Evolutionary conservation across 2,329 filamentous ascomycete species (phyloP), one percentile per base, ranked within the genome.

Genomic region (Verticillium nonalfalfae): DNA sequence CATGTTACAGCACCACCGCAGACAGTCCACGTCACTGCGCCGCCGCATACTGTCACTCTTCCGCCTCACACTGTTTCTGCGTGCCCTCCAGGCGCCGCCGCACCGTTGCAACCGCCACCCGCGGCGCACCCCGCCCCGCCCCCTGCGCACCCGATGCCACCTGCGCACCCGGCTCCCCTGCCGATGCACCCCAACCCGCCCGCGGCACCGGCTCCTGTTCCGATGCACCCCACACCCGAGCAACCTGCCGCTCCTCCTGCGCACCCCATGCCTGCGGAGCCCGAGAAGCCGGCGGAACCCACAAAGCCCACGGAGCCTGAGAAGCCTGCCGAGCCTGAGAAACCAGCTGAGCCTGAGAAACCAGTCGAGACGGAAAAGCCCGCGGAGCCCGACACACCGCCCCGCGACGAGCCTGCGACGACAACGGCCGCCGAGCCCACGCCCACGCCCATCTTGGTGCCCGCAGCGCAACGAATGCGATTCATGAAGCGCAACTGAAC

Each of bases 21-120:
- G 54, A 55, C 60, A 1, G 61, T 62, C 2, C 61, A 62, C 21
- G 40, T 61, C 34, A 63, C 59, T 2, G 45, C 58, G 7, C 59
- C 59, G 11, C 57, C 62, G 0, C 62, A 63, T 18, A 15, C 57
- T 21, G 26, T 60, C 7, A 62, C 59, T 2, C 40, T 54, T 18
- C 54, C 59, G 7, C 57, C 56, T 21, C 21, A 61, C 21, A 50
- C 45, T 10, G 45, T 50, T 18, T 50, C 45, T 3, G 45, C 45
- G 21, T 50, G 45, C 45, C 45, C 45, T 50, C 45, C 45, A 7
- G 45, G 45, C 45, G 45, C n/a, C 45, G 45, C 45, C 18, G 45
- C 45, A 56, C 54, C 54, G 54, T 9, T 56, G 50, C 58, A 33
- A 36, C 40, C 40, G 50, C 58, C 10, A 33, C 33, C 21, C 13